phyloP scores from a whole-genome alignment of 2,329 filamentous ascomycete species.

The Colletotrichum orbiculare region DNA sequence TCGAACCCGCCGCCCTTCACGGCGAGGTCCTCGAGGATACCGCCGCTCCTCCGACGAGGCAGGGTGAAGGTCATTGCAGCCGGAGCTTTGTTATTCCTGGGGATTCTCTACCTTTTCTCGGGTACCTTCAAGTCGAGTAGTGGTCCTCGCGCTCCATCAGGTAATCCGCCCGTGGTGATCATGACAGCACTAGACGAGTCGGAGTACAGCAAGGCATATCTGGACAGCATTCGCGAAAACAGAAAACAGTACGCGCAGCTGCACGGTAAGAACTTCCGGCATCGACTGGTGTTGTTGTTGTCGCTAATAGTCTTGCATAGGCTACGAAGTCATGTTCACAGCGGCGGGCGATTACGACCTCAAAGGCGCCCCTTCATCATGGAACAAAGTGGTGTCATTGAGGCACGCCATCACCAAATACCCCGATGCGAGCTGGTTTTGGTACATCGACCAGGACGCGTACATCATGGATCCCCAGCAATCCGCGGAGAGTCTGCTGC shows the following conservation, averaged over 20 bases:
- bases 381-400: constrained; percentile 85
- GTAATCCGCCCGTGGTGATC: constrained; percentile 75
- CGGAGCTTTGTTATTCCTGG: constrained; percentile 63
- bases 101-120: constrained; percentile 71
- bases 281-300: constrained; percentile 9
- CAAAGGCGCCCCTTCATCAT: constrained; percentile 68
- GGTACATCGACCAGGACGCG: constrained; percentile 86
- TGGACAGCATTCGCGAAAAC: constrained; percentile 82
- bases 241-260: constrained; percentile 84
- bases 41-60: constrained; percentile 66
- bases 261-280: constrained; percentile 73
- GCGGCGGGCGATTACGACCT: constrained; percentile 81
- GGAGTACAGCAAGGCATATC: constrained; percentile 72
- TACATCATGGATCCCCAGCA: constrained; percentile 86
- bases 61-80: constrained; percentile 71
- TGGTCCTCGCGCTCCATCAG: constrained; percentile 54
- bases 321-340: constrained; percentile 87
- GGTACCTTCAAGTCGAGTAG: constrained; percentile 23
- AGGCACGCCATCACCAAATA: constrained; percentile 88
- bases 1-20: constrained; percentile 80
- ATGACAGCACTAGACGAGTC: constrained; percentile 85
- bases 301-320: constrained; percentile 57
- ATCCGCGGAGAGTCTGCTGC: constrained; percentile 75
- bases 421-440: constrained; percentile 83
- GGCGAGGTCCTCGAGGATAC: constrained; percentile 64